Base-by-base conservation (phyloP, 179 eudicot species). In the Silene vulgaris region DNA sequence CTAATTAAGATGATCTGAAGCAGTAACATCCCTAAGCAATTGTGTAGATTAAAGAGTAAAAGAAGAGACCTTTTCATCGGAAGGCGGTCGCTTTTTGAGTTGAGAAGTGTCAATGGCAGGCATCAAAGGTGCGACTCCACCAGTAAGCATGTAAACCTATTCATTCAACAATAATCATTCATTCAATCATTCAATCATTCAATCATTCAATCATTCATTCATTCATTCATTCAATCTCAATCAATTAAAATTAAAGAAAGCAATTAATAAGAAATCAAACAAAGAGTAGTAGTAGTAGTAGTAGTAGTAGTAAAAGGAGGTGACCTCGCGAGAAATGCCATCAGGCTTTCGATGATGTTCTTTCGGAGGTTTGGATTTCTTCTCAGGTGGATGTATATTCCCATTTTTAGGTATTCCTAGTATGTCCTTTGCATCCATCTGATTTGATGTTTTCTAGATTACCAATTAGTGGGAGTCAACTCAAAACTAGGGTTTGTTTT, bases 71-170 rank as follows among this genome's bases (percentile, higher is more conserved):
- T 92, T 94, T 69, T 94, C 93, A 8, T 86, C 85, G 0, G 96
- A 62, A 19, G 90, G 92, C 1, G 87, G 81, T 21, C 89, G 91
- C 14, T 88, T 87, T 80, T 90, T 94, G 74, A 88, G 82, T 50
- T 86, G 96, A 73, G 85, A 85, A 23, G 84, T 63, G 54, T 92
- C 95, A 76, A 89, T 72, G 2, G 91, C 74, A 43, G 99, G 97
- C 93, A 90, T 90, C n/a, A 92, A 86, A 71, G 99, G 97, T 2
- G 93, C 83, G 37, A 95, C 78, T 65, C 99, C 99, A 28, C 99
- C 99, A 12, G 96, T 95, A 59, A 95, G 99, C 74, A 93, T 96
- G 77, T 95, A 95, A 1, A 94, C 94, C 98, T 94, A 35, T 16
- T 17, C 54, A n/a, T n/a, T n/a, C n/a, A n/a, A n/a, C n/a, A n/a